These are phyloP conservation scores for Trebouxia sp. DNA, from an alignment of 139 green algal genomes.

Conservation along the genomic window DNA sequence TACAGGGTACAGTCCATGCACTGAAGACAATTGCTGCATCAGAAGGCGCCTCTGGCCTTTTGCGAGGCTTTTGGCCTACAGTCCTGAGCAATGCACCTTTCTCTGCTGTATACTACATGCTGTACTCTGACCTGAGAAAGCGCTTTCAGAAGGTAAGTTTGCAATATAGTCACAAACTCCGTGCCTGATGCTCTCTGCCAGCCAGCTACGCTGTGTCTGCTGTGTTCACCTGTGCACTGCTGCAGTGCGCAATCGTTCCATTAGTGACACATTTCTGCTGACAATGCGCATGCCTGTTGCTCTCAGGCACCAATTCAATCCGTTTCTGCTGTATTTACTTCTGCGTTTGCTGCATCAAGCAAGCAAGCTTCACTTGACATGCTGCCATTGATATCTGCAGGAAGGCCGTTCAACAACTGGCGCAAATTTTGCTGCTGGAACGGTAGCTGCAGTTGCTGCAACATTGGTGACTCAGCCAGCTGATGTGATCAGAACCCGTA, in stretches of 20 bases:
- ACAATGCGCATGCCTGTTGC: no score
- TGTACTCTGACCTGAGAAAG: conserved; percentile 77
- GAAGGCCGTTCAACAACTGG: conserved; percentile 31
- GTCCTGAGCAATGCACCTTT: conserved; percentile 90
- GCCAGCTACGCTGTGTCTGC: no score
- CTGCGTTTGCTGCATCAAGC: no score
- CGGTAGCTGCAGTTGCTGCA: conserved; percentile 70
- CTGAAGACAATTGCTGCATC: conserved; percentile 57
- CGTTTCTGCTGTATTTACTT: no score
- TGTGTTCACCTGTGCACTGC: no score
- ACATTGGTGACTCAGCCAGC: conserved; percentile 86
- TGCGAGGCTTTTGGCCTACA: conserved; percentile 77
- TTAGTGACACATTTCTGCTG: no score
- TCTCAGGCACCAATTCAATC: no score
- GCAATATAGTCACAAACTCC: no score
- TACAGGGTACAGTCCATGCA: conserved; percentile 59
- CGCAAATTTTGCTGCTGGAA: conserved; percentile 74
- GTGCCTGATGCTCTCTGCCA: no score
- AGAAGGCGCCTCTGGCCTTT: conserved; percentile 69
- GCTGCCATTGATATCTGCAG: conserved; percentile 29
- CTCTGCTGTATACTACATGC: conserved; percentile 92
- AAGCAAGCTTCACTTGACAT: no score
- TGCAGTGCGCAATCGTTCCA: no score
- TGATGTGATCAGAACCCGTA: conserved; percentile 82
- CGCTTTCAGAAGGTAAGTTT: conserved; percentile 38